Conservation (phyloP, 441 rosid species). For the Croton setiger region DNA sequence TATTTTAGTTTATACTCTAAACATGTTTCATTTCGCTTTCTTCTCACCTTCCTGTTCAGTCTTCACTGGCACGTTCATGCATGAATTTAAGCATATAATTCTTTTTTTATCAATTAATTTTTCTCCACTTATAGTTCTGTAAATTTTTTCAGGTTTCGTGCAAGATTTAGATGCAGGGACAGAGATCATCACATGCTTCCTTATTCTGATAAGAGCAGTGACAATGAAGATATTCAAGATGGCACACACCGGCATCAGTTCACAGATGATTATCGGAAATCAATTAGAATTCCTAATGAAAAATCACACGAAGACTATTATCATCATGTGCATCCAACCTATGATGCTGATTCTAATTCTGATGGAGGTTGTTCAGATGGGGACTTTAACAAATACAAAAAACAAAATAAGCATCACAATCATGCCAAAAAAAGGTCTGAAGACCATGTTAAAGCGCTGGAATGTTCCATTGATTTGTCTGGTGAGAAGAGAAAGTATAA, state of each 20-base stretch:
- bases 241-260: constrained; percentile 11
- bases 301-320: constrained; percentile 21
- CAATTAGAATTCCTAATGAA: constrained; percentile 18
- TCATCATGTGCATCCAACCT: constrained; percentile 30
- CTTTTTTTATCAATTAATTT: background rate
- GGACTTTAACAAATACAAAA: constrained; percentile 28
- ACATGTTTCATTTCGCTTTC: background rate
- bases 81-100: background rate
- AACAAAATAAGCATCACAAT: constrained; percentile 25
- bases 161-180: constrained; percentile 56
- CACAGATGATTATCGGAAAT: constrained; percentile 18
- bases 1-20: background rate
- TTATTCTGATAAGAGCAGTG: constrained; percentile 34
- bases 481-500: constrained; percentile 20
- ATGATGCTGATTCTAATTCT: constrained; percentile 27
- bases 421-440: constrained; percentile 24
- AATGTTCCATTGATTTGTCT: constrained; percentile 25
- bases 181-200: constrained; percentile 19
- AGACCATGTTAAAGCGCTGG: constrained; percentile 28
- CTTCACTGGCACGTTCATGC: background rate
- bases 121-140: constrained; percentile 15
- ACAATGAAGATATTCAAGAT: constrained; percentile 24
- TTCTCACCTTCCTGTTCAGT: background rate
- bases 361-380: constrained; percentile 38
- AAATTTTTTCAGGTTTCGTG: constrained; percentile 36